Percentiles rank a stretch among this genome's conserved stretches.
Evolutionary conservation across 2,329 filamentous ascomycete genomes (phyloP).

Genomic region (Apiospora kogelbergensis): DNA sequence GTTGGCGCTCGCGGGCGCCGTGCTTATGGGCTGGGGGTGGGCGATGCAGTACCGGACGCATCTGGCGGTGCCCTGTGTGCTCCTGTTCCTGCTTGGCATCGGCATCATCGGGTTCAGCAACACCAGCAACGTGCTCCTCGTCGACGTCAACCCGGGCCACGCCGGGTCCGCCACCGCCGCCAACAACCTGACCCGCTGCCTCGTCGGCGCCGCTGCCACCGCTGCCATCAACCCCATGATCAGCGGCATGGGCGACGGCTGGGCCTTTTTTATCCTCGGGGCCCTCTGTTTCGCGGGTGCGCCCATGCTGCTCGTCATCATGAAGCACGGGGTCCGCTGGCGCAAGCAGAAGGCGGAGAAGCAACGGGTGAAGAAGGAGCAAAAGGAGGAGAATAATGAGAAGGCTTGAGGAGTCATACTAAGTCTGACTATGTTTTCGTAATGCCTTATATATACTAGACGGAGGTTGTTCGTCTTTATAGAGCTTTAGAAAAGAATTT

Average conservation of each 20-base stretch:
- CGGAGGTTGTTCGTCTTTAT: not conserved
- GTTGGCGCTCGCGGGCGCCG: constrained; percentile 42
- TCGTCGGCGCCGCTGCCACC: constrained; percentile 42
- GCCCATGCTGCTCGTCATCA: constrained; percentile 32
- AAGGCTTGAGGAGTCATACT: not conserved
- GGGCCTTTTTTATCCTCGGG: constrained; percentile 39
- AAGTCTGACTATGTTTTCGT: not conserved
- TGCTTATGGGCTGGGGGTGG: constrained; percentile 39
- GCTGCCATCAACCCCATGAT: constrained; percentile 43
- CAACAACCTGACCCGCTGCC: constrained; percentile 44
- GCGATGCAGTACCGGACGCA: constrained; percentile 29
- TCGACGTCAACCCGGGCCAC: constrained; percentile 43
- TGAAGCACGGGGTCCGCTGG: constrained; percentile 29
- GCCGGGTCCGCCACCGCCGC: constrained; percentile 44
- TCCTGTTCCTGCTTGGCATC: constrained; percentile 36
- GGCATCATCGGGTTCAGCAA: constrained; percentile 42
- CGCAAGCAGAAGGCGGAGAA: constrained; percentile 21
- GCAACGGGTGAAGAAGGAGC: constrained; percentile 44
- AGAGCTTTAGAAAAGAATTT: too few species aligned
- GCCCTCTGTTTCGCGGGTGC: constrained; percentile 29
- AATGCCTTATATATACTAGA: not conserved
- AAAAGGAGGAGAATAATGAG: constrained; percentile 31
- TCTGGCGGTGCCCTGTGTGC: constrained; percentile 34
- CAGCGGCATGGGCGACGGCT: constrained; percentile 40
- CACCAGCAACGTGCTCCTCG: constrained; percentile 40